Evolutionary conservation across 805 yeast species (phyloP), one percentile per base, ranked within the genome.

Genomic region (Blastobotrys peoriensis): DNA sequence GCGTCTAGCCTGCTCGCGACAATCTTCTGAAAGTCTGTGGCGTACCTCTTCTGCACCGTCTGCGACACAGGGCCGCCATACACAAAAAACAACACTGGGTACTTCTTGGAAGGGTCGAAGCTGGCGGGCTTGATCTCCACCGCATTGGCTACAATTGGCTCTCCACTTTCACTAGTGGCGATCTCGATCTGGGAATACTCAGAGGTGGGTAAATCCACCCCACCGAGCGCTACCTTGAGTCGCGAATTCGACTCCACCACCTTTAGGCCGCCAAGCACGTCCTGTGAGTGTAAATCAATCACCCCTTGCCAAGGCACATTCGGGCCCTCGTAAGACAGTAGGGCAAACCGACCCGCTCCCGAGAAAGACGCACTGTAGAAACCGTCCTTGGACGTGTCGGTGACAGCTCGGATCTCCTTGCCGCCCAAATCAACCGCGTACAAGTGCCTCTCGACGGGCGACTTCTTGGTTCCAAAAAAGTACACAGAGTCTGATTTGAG

Each of bases 1-100:
- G 94, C 86, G 56, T 83, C 74, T 50, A 85, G 69, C 54, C 81
- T 81, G 1, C 96, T 76, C 0, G 96, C 82, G 34, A 84, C 76
- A 8, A 85, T 81, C 22, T 83, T 76, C 49, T 89, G 83, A 64
- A 87, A 89, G 5, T 75, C 71, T 25, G 83, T 66, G 0, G 74
- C 59, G 57, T 79, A 87, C 10, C 67, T 59, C 50, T 83, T 78
- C 36, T 72, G 67, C 4, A 91, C 96, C 43, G 76, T 70, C 63
- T 93, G 98, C 4, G 95, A 84, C 28, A 88, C 93, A 5, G 98
- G 98, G 0, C 98, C 98, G 18, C 96, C 97, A 59, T 93, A 93
- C 3, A 88, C 88, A 60, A 74, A 88, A 61, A 93, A 91, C 47
- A 93, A 70, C 0, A 93, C 79, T 0, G 98, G 98, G 61, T 91